A percentile compares a stretch with the other conserved stretches of the same genome.
These are phyloP conservation scores for Boechera divaricarpa DNA, from an alignment of 345 rosid genomes.

Conservation along the genomic window DNA sequence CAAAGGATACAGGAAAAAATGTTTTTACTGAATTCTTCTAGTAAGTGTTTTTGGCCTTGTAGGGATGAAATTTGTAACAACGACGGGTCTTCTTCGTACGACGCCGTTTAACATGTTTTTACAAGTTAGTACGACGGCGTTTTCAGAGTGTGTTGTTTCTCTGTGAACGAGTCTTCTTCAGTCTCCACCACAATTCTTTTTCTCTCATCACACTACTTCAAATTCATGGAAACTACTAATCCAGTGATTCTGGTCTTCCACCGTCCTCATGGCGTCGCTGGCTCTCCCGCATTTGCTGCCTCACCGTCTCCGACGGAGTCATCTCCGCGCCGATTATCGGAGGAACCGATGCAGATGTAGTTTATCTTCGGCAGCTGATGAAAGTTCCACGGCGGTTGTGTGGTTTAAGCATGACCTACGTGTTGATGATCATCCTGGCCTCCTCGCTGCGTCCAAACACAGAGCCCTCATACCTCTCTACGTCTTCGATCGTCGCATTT, in stretches of 20 bases:
- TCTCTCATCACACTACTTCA: neutral
- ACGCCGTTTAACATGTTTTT: neutral
- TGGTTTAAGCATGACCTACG: conserved; percentile 98
- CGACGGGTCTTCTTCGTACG: no score
- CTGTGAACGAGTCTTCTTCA: conserved; percentile 38
- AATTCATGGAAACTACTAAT: conserved; percentile 47
- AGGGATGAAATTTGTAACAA: no score
- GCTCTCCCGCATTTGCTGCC: conserved; percentile 48
- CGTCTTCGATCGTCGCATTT: conserved; percentile 78
- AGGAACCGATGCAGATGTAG: conserved; percentile 35
- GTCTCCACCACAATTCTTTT: conserved; percentile 52
- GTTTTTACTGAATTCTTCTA: no score
- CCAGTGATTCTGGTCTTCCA: conserved; percentile 6
- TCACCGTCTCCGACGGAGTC: conserved; percentile 25
- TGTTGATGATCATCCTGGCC: conserved; percentile 83
- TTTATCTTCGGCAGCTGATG: conserved; percentile 25
- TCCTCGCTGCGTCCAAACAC: conserved; percentile 57
- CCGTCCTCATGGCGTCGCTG: conserved; percentile 54
- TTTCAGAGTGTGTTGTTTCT: no score
- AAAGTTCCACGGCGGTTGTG: conserved; percentile 60
- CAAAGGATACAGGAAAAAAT: no score
- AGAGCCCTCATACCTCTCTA: conserved; percentile 67
- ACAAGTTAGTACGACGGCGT: neutral
- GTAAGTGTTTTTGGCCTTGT: no score
- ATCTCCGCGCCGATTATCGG: conserved; percentile 3